Conservation (phyloP, 257 asterid species). For the Solanum dulcamara region DNA sequence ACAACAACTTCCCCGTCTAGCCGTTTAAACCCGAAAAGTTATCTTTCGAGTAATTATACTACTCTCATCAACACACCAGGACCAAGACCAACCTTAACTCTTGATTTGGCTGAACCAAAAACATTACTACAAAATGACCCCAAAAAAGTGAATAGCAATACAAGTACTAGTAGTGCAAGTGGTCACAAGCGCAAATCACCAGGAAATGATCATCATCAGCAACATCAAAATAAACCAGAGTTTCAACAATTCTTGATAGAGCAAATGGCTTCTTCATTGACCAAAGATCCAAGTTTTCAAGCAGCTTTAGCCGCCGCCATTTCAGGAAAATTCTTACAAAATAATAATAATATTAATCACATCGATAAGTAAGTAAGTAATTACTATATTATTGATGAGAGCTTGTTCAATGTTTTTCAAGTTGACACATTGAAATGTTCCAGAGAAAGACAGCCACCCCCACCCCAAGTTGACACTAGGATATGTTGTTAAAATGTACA, state of each 20-base stretch:
- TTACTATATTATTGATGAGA: not conserved
- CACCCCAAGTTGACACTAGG: no score
- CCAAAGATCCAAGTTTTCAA: constrained; percentile 16
- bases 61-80: not conserved
- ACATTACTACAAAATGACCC: not conserved
- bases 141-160: not conserved
- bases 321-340: constrained; percentile 11
- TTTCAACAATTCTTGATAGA: constrained; percentile 10
- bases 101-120: not conserved
- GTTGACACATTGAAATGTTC: not conserved
- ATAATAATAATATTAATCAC: not conserved
- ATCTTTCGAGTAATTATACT: not conserved
- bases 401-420: not conserved
- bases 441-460: not conserved
- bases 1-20: not conserved
- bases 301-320: constrained; percentile 17
- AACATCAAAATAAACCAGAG: constrained; percentile 2
- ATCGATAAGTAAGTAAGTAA: not conserved
- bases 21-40: not conserved
- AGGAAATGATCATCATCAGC: not conserved
- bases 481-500: not conserved
- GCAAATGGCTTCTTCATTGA: constrained; percentile 16
- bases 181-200: not conserved
- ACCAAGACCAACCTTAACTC: not conserved
- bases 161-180: not conserved